Evolutionary conservation across 768 basidiomycete genomes (phyloP), one percentile per base, ranked within the genome.

Genomic region (Neoboletus brunneissimus): DNA sequence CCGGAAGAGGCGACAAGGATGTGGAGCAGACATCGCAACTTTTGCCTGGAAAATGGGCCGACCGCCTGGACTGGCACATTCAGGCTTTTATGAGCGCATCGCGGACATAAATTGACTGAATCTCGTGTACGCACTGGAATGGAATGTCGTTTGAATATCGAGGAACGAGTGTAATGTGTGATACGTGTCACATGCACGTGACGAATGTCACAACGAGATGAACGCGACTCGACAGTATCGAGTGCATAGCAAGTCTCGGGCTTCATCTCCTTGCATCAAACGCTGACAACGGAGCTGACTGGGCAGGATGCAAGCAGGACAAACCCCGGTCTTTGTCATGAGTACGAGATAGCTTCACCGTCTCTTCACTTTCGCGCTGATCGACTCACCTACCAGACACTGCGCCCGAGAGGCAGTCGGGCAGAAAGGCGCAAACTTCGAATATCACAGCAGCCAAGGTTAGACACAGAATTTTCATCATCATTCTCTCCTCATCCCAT

Each of bases 381-480:
- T 53, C 18, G 20, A 50, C 27, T 40, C 25, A 3, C 27, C 38
- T 46, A 48, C 9, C 63, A 97, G 94, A 97, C 79, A 84, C 94
- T 53, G 92, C 89, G 64, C 95, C 95, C 23, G 93, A 97, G 75
- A 81, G 95, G 72, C 92, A 94, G 73, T 87, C 90, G 23, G 95
- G 95, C 46, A 81, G 94, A 62, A 98, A 96, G 76, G 96, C 96
- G 0, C 95, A 97, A 77, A 87, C 90, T 57, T 94, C 93, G 37
- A 98, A 98, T 72, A 98, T 98, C 75, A 94, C 90, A 1, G 94
- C 96, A 10, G 95, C 94, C 48, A 98, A 98, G 82, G 94, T 93
- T 42, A 53, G 81, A 60, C 23, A 10, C 12, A 18, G 1, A 18
- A 18, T 15, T 4, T 0, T 37, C 2, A 11, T 9, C 0, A 12